Conservation (phyloP, 176 grass and related monocot species). For the Otatea glauca region DNA sequence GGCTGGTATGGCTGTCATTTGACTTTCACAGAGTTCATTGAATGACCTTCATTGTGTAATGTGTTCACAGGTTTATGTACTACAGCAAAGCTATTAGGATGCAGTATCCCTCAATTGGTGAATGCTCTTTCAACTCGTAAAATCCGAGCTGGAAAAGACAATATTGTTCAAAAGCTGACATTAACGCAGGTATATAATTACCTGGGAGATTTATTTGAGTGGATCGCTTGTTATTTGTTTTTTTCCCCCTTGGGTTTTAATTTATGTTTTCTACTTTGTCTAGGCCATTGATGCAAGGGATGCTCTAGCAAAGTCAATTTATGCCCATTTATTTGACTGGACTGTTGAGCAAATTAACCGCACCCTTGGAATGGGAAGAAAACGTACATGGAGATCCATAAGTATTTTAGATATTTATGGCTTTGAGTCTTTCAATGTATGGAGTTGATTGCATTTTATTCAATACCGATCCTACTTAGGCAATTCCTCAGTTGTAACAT, state of each 20-base stretch:
- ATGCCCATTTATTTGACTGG: slow-evolving; percentile 91
- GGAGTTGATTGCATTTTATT: slow-evolving; percentile 46
- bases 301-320: slow-evolving; percentile 93
- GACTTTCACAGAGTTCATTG: background rate
- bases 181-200: slow-evolving; percentile 71
- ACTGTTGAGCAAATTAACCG: slow-evolving; percentile 83
- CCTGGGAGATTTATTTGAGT: slow-evolving; percentile 20
- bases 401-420: slow-evolving; percentile 99
- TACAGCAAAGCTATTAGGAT: slow-evolving; percentile 80
- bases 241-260: slow-evolving; percentile 26
- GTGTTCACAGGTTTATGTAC: slow-evolving; percentile 64
- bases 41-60: slow-evolving; percentile 30
- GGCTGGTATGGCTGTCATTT: slow-evolving; percentile 19
- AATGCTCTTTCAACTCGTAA: slow-evolving; percentile 79
- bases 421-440: slow-evolving; percentile 93
- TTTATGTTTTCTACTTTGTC: slow-evolving; percentile 33
- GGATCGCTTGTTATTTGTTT: background rate
- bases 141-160: slow-evolving; percentile 89
- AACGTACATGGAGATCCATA: slow-evolving; percentile 70
- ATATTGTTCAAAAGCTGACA: slow-evolving; percentile 85
- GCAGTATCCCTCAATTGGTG: slow-evolving; percentile 65
- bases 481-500: slow-evolving; percentile 35
- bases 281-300: slow-evolving; percentile 91
- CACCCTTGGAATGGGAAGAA: slow-evolving; percentile 70
- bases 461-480: slow-evolving; percentile 10